phyloP scores from a whole-genome alignment of 2,329 filamentous ascomycete species.

The Cordyceps pruinosa region DNA sequence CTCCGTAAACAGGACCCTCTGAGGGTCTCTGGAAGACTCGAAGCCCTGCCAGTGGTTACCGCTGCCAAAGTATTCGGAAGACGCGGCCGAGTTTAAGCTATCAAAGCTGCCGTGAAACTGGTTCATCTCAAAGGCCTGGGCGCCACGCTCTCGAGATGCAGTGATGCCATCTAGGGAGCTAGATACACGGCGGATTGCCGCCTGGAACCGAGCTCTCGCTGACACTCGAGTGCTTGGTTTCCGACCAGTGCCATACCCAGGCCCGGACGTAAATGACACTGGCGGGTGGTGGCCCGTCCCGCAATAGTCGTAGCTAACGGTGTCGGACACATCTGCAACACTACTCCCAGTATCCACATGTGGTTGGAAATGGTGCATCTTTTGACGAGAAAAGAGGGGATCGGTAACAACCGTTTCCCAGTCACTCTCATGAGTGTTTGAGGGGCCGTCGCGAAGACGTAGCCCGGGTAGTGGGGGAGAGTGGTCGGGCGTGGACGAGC shows the following conservation, averaged over 20 bases:
- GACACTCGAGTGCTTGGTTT: not conserved
- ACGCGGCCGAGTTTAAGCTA: constrained; percentile 24
- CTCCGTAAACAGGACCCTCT: not conserved
- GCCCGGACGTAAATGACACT: not conserved
- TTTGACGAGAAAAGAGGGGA: constrained; percentile 4
- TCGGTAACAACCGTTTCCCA: constrained; percentile 33
- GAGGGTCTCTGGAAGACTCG: not conserved
- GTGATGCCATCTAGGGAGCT: constrained; percentile 9
- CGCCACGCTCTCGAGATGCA: not conserved
- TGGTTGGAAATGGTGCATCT: not conserved
- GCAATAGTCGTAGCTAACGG: not conserved
- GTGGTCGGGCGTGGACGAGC: not conserved
- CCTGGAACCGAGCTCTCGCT: not conserved
- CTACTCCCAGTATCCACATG: constrained; percentile 31
- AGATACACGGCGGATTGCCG: constrained; percentile 10
- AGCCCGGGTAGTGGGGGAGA: not conserved
- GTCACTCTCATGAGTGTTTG: constrained; percentile 23
- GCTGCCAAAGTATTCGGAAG: constrained; percentile 8
- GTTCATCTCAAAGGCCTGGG: constrained; percentile 19
- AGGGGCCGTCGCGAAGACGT: not conserved
- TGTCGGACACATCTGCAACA: constrained; percentile 39
- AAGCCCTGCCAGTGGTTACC: constrained; percentile 7
- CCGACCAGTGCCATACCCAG: not conserved
- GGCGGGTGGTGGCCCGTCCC: not conserved
- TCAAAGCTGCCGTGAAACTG: constrained; percentile 23